A percentile compares a stretch with the other conserved stretches of the same genome.
These are phyloP conservation scores for Nemania sp. DNA, from an alignment of 2,329 filamentous ascomycete genomes.

Conservation along the genomic window DNA sequence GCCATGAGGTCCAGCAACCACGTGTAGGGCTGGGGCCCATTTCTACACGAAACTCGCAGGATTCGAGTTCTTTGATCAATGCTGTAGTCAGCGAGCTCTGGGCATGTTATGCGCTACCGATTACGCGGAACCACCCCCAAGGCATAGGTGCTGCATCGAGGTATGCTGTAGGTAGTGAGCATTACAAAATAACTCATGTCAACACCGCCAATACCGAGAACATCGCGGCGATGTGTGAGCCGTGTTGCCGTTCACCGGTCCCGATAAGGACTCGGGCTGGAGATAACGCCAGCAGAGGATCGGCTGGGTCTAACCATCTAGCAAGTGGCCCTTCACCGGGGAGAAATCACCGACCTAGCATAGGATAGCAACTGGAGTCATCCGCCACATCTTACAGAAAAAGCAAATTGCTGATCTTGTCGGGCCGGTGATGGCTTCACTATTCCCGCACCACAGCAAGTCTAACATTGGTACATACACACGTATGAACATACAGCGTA, in stretches of 20 bases:
- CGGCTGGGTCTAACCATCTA: constrained; percentile 17
- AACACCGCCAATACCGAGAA: constrained; percentile 18
- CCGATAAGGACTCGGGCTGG: constrained; percentile 15
- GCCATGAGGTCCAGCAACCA: constrained; percentile 1
- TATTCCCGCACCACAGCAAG: constrained; percentile 6
- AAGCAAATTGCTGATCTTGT: background rate
- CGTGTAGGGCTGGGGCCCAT: constrained; percentile 26
- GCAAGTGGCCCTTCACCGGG: constrained; percentile 22
- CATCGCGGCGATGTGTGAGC: constrained; percentile 17
- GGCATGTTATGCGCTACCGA: constrained; percentile 13
- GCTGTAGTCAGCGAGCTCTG: constrained; percentile 23
- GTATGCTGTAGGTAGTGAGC: constrained; percentile 5
- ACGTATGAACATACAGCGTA: too few species aligned
- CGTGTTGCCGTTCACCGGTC: constrained; percentile 25
- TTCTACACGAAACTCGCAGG: constrained; percentile 27
- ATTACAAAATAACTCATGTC: constrained; percentile 19
- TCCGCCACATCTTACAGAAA: constrained; percentile 5
- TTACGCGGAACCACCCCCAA: background rate
- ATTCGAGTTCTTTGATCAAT: constrained; percentile 12
- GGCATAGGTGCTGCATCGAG: background rate
- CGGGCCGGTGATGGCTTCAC: constrained; percentile 16
- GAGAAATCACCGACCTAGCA: constrained; percentile 22
- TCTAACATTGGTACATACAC: constrained; percentile 10
- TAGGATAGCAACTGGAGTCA: constrained; percentile 1
- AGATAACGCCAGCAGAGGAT: constrained; percentile 16